Evolutionary conservation across 352 stramenopile species (phyloP), one percentile per base, ranked within the genome.

Genomic region (Pythium dissimile): DNA sequence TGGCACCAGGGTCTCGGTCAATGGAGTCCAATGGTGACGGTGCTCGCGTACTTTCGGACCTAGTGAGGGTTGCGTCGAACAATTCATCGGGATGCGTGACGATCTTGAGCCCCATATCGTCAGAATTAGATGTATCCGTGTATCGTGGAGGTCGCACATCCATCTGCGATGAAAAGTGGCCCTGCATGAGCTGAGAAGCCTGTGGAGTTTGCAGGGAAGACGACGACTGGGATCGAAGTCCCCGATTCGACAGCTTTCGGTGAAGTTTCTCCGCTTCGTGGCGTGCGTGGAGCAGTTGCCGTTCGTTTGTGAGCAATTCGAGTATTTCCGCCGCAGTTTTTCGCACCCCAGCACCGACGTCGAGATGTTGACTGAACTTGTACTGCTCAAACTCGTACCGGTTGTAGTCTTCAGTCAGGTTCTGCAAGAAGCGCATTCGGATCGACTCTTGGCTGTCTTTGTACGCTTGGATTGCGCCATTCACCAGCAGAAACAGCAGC

Each of bases 341-440:
- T 39, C 83, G 80, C 1, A 88, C 75, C 4, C 73, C 76, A 11
- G 78, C 80, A 16, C 78, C 77, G 34, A 86, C 56, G 54, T 91
- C 80, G 18, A 92, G 52, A 39, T 87, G 72, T 23, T 88, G 68
- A 38, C 80, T 89, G 66, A 84, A 90, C 34, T 80, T 59, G 64
- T 91, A 88, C 59, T 88, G 73, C 42, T 90, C 75, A 43, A 75
- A 87, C 62, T 92, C 78, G 55, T 71, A 69, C 21, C 80, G 83
- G 52, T 90, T 90, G 62, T 93, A 93, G 44, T 86, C 69, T 1
- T 66, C 45, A 2, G 67, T 64, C 9, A 89, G 45, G 20, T 75
- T 72, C 1, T 57, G 42, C 20, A 92, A 56, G 50, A 88, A 87
- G 5, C 68, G 71, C 10, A 67, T 63, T 5, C 69, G 73, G 41